Percentiles rank a stretch among this genome's conserved stretches.
These are phyloP conservation scores for Phytophthora hibernalis DNA, from an alignment of 352 stramenopile genomes.

Conservation along the genomic window DNA sequence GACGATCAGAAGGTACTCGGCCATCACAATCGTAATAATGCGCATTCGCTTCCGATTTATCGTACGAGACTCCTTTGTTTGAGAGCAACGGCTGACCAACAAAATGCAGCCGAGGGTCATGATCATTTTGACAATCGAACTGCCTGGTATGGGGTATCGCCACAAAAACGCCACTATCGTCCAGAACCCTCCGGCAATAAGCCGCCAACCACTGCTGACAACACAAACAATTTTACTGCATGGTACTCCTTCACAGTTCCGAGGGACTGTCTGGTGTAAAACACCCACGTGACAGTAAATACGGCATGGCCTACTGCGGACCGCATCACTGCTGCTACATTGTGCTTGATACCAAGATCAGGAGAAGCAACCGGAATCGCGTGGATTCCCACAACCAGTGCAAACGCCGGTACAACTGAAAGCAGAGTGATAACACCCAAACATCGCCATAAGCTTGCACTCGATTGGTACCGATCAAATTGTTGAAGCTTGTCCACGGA, in stretches of 20 bases:
- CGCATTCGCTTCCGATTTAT: slow-evolving; percentile 9
- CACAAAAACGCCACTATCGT: slow-evolving; percentile 12
- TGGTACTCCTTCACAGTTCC: background rate
- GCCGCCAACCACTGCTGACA: slow-evolving; percentile 7
- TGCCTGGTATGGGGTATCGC: slow-evolving; percentile 28
- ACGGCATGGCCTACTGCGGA: slow-evolving; percentile 22
- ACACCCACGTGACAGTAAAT: slow-evolving; percentile 14
- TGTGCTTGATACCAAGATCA: slow-evolving; percentile 11
- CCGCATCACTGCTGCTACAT: slow-evolving; percentile 5
- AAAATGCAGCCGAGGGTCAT: slow-evolving; percentile 10
- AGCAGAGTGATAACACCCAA: slow-evolving; percentile 33
- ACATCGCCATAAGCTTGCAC: slow-evolving; percentile 14
- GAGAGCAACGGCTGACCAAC: slow-evolving; percentile 7
- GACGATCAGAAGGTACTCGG: slow-evolving; percentile 13
- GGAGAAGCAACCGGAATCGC: slow-evolving; percentile 28
- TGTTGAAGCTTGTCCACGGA: slow-evolving; percentile 47
- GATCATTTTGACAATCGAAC: slow-evolving; percentile 6
- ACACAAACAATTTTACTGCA: slow-evolving; percentile 1
- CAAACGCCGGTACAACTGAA: slow-evolving; percentile 14
- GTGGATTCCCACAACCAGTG: slow-evolving; percentile 17
- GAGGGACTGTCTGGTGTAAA: slow-evolving; percentile 25
- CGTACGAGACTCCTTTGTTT: slow-evolving; percentile 2
- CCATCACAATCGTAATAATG: slow-evolving; percentile 14
- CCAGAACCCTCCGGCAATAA: slow-evolving; percentile 25
- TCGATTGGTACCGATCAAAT: slow-evolving; percentile 37